Evolutionary conservation across 2,329 filamentous ascomycete genomes (phyloP).

Genomic region (Aspergillus arachidicola): DNA sequence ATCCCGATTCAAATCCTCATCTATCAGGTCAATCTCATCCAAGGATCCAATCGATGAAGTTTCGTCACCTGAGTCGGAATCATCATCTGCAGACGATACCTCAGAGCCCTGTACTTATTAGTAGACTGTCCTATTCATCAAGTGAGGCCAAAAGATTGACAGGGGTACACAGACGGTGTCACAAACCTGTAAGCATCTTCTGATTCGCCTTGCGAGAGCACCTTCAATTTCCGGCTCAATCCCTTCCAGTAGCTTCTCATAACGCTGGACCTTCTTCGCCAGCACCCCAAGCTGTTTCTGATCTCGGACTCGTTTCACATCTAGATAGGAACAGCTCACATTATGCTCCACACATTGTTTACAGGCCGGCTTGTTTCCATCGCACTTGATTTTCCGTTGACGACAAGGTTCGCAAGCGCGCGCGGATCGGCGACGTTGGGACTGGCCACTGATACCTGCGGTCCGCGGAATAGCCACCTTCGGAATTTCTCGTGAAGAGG

Average conservation of each 20-base stretch:
- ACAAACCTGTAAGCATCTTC: slow-evolving; percentile 30
- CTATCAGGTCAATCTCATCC: slow-evolving; percentile 43
- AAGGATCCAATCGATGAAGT: slow-evolving; percentile 40
- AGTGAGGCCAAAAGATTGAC: too few species aligned
- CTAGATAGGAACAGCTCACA: slow-evolving; percentile 31
- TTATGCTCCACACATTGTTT: slow-evolving; percentile 31
- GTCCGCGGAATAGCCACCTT: slow-evolving; percentile 37
- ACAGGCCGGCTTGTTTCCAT: slow-evolving; percentile 32
- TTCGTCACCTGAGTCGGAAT: slow-evolving; percentile 25
- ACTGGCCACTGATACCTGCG: slow-evolving; percentile 17
- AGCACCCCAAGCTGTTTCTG: slow-evolving; percentile 34
- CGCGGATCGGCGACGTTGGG: slow-evolving; percentile 31
- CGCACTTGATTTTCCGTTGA: slow-evolving; percentile 39
- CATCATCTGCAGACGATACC: slow-evolving; percentile 6
- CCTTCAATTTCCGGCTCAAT: slow-evolving; percentile 29
- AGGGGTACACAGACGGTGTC: background rate
- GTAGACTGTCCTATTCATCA: background rate
- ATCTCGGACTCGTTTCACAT: slow-evolving; percentile 40
- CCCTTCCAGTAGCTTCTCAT: slow-evolving; percentile 31
- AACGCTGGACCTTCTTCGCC: slow-evolving; percentile 26
- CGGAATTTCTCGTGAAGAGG: slow-evolving; percentile 11
- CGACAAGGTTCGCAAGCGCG: slow-evolving; percentile 41
- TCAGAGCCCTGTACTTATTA: slow-evolving; percentile 1
- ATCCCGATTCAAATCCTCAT: slow-evolving; percentile 45
- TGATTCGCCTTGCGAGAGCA: slow-evolving; percentile 24